Conservation (phyloP, 2,329 filamentous ascomycete species). For the Fonsecaea multimorphosa region DNA sequence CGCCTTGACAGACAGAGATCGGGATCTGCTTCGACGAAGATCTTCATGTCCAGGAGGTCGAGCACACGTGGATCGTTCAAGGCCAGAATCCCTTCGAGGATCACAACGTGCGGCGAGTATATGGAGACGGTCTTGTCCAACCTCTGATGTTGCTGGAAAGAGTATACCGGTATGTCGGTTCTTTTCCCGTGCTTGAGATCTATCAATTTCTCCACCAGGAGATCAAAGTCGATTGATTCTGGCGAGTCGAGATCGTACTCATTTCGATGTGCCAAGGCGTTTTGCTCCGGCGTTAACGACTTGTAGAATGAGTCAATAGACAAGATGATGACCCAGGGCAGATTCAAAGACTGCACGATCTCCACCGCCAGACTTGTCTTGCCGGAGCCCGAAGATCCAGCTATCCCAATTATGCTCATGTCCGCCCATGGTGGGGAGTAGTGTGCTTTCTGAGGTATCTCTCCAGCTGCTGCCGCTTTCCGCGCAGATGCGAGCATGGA, state of each 20-base stretch:
- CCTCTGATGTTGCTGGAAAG: constrained; percentile 88
- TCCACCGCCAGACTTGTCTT: constrained; percentile 94
- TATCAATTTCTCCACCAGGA: constrained; percentile 75
- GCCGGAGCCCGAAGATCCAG: constrained; percentile 91
- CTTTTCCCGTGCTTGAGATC: constrained; percentile 80
- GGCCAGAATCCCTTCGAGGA: constrained; percentile 95
- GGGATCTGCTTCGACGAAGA: constrained; percentile 94
- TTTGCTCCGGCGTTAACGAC: constrained; percentile 78
- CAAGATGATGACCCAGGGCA: constrained; percentile 97
- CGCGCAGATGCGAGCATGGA: constrained; percentile 21
- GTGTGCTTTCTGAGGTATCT: constrained; percentile 59
- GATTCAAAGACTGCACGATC: constrained; percentile 84
- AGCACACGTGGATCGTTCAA: constrained; percentile 85
- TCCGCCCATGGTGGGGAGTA: constrained; percentile 97
- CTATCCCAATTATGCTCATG: constrained; percentile 94
- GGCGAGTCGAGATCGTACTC: constrained; percentile 97
- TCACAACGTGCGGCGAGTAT: constrained; percentile 94
- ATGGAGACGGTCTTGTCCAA: constrained; percentile 80
- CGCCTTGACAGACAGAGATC: constrained; percentile 90
- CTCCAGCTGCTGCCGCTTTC: constrained; percentile 14
- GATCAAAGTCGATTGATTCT: constrained; percentile 92
- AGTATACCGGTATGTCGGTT: constrained; percentile 92
- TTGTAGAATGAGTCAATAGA: constrained; percentile 99
- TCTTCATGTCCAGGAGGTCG: constrained; percentile 91
- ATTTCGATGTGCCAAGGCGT: constrained; percentile 79